Conservation (phyloP, 257 asterid species). For the Przewalskia tangutica region DNA sequence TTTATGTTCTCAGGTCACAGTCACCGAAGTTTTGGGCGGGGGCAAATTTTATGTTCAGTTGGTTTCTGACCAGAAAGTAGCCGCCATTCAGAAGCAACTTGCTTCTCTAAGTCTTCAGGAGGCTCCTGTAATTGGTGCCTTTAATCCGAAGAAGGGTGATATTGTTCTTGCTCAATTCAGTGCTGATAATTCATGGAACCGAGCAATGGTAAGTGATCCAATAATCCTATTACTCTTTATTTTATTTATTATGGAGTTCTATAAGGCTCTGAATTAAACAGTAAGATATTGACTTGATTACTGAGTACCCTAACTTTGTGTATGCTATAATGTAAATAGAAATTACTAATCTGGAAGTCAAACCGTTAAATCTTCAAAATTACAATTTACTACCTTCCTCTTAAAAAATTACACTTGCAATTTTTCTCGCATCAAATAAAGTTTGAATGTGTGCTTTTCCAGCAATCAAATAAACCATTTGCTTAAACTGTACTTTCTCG, state of each 20-base stretch:
- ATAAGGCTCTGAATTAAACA: background rate
- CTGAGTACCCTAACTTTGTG: background rate
- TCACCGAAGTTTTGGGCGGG: conserved; percentile 84
- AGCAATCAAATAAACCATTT: background rate
- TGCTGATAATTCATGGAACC: conserved; percentile 95
- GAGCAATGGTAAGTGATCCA: conserved; percentile 67
- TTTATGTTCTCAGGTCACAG: conserved; percentile 41
- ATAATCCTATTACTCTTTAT: background rate
- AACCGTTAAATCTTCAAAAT: background rate
- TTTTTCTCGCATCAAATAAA: background rate
- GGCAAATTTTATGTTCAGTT: conserved; percentile 87
- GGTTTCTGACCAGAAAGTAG: conserved; percentile 74
- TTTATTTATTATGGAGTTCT: background rate
- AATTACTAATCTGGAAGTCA: background rate
- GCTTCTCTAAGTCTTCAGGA: conserved; percentile 73
- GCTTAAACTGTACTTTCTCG: background rate
- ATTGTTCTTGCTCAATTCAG: conserved; percentile 75
- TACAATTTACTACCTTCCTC: background rate
- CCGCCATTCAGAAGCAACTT: conserved; percentile 73
- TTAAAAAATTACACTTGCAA: background rate
- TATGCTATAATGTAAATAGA: background rate
- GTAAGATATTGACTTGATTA: background rate
- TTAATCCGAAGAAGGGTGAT: conserved; percentile 88
- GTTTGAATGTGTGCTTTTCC: background rate
- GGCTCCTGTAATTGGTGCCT: conserved; percentile 72